phyloP scores from a whole-genome alignment of 345 rosid genomes.

The Populus ilicifolia region DNA sequence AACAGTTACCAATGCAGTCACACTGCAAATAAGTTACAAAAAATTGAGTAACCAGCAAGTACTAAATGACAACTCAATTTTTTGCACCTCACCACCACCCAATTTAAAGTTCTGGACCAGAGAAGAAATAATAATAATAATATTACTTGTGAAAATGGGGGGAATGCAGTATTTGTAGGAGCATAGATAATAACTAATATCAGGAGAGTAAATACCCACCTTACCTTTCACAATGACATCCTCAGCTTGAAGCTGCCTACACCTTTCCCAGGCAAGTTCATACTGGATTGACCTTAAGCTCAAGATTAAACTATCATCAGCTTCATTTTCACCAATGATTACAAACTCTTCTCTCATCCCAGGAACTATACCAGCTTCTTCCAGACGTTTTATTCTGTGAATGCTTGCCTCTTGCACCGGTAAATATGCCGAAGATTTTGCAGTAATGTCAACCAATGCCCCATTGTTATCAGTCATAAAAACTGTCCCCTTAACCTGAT shows the following conservation, averaged over 20 bases:
- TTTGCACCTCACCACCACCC: background rate
- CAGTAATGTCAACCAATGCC: conserved; percentile 78
- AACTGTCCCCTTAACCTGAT: conserved; percentile 84
- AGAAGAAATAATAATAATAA: background rate
- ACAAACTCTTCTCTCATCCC: conserved; percentile 79
- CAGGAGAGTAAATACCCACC: conserved; percentile 36
- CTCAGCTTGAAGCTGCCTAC: conserved; percentile 97
- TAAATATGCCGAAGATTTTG: conserved; percentile 80
- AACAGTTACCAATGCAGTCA: background rate
- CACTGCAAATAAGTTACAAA: background rate
- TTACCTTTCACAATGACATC: conserved; percentile 86
- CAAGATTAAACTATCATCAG: conserved; percentile 75
- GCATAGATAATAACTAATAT: background rate
- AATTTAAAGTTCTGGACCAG: background rate
- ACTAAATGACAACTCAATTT: background rate
- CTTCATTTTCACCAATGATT: conserved; percentile 74
- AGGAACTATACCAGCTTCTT: conserved; percentile 83
- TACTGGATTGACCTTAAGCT: conserved; percentile 71
- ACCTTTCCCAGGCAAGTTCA: conserved; percentile 93
- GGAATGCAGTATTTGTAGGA: background rate
- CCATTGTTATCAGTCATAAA: conserved; percentile 66
- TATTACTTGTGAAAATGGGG: background rate
- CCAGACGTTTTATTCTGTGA: conserved; percentile 63
- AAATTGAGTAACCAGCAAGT: background rate
- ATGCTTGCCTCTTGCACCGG: conserved; percentile 80